Evolutionary conservation across 75 land plant genomes (phyloP).

Genomic region (Selaginella tamariscina): DNA sequence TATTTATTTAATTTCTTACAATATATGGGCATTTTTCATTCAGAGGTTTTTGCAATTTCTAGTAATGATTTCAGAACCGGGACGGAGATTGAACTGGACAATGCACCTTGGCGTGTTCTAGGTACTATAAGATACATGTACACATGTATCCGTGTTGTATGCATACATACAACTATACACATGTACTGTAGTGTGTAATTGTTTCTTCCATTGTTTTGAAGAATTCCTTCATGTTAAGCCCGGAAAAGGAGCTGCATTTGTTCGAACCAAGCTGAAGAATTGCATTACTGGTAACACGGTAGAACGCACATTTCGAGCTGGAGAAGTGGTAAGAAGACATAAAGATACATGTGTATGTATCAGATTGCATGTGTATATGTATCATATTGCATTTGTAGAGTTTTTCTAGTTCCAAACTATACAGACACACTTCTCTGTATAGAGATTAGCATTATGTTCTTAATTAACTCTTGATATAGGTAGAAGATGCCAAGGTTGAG

Average conservation of each 20-base stretch:
- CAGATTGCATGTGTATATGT: no score
- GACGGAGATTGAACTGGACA: constrained; percentile 67
- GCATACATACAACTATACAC: no score
- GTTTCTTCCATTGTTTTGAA: constrained; percentile 24
- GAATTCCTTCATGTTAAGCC: constrained; percentile 99
- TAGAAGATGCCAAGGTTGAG: constrained; percentile 52
- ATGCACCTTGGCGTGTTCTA: constrained; percentile 75
- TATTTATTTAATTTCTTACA: no score
- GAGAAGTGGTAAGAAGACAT: constrained; percentile 14
- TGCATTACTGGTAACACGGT: constrained; percentile 80
- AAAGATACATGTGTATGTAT: no score
- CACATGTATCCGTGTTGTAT: no score
- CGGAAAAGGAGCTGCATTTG: constrained; percentile 98
- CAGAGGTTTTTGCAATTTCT: constrained; percentile 59
- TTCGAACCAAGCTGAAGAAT: constrained; percentile 80
- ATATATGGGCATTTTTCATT: neutral
- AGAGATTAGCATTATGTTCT: no score
- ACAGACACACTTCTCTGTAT: no score
- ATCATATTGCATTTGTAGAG: no score
- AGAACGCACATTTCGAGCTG: constrained; percentile 91
- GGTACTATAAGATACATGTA: no score
- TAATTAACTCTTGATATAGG: constrained; percentile 25
- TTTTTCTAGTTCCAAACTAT: no score
- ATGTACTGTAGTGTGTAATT: no score
- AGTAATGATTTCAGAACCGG: constrained; percentile 89